These are phyloP conservation scores for Fusarium sublunatum DNA, from an alignment of 2,329 filamentous ascomycete genomes.

Conservation along the genomic window DNA sequence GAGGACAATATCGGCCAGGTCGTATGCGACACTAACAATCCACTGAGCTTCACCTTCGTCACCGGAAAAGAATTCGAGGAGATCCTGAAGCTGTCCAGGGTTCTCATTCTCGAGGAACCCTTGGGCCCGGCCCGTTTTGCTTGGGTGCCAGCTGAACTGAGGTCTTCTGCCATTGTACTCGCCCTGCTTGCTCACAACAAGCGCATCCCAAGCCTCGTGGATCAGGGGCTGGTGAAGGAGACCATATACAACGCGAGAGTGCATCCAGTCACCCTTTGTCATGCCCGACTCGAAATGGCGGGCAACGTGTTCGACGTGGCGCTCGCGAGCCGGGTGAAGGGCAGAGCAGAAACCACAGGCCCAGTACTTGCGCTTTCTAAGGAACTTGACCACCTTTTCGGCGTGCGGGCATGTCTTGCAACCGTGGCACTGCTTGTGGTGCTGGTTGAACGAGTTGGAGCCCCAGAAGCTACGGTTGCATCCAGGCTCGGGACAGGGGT, in stretches of 20 bases:
- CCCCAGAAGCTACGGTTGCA: constrained; percentile 77
- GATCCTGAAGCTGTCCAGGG: constrained; percentile 71
- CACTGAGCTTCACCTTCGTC: constrained; percentile 66
- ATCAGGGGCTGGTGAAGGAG: constrained; percentile 74
- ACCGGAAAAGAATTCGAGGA: constrained; percentile 72
- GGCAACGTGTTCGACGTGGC: constrained; percentile 75
- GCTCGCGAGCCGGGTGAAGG: constrained; percentile 71
- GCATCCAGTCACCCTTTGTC: constrained; percentile 74
- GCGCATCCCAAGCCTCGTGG: constrained; percentile 69
- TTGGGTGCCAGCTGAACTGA: constrained; percentile 71
- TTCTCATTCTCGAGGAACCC: constrained; percentile 71
- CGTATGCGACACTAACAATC: constrained; percentile 69
- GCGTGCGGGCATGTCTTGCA: constrained; percentile 74
- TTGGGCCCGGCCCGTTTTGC: constrained; percentile 66
- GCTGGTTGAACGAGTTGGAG: constrained; percentile 75
- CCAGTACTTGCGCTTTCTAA: constrained; percentile 73
- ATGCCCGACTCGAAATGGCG: constrained; percentile 73
- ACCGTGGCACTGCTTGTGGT: constrained; percentile 73
- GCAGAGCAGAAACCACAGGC: constrained; percentile 76
- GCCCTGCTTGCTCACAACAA: constrained; percentile 65
- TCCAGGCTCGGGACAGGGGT: constrained; percentile 70
- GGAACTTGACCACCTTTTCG: constrained; percentile 71
- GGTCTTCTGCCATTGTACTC: constrained; percentile 66
- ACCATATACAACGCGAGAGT: constrained; percentile 74
- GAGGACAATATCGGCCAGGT: constrained; percentile 62